phyloP scores from a whole-genome alignment of 179 eudicot species.

The Carnegiea gigantea region DNA sequence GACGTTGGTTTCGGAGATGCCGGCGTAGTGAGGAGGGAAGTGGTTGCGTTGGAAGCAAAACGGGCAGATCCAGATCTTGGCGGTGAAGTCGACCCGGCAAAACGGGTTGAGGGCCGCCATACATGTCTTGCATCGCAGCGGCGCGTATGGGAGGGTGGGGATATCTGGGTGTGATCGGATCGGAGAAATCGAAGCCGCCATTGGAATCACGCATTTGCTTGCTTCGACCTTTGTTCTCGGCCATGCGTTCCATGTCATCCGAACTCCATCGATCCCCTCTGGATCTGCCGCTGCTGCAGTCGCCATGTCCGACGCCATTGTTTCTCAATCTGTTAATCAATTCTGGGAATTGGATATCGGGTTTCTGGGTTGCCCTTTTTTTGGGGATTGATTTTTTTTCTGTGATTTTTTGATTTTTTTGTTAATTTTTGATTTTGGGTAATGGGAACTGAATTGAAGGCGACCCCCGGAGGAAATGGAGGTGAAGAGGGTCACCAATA shows the following conservation, averaged over 20 bases:
- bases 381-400: neutral
- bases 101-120: constrained; percentile 63
- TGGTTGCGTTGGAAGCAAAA: constrained; percentile 86
- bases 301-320: constrained; percentile 37
- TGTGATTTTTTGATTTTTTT: neutral
- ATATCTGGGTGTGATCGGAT: constrained; percentile 61
- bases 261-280: constrained; percentile 79
- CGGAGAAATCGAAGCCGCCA: constrained; percentile 81
- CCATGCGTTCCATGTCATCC: constrained; percentile 92
- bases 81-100: constrained; percentile 65
- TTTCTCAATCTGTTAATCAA: neutral
- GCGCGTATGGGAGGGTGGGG: constrained; percentile 65
- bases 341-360: neutral
- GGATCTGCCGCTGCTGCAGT: constrained; percentile 50
- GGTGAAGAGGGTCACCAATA: constrained; percentile 36
- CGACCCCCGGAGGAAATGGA: constrained; percentile 32
- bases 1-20: constrained; percentile 64
- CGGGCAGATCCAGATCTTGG: constrained; percentile 92
- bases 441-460: neutral
- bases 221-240: constrained; percentile 88
- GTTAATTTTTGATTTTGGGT: neutral
- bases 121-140: constrained; percentile 85
- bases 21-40: constrained; percentile 72
- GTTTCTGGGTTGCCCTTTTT: neutral
- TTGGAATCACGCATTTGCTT: constrained; percentile 84